phyloP scores from a whole-genome alignment of 2,329 filamentous ascomycete species.

The Talaromyces islandicus region DNA sequence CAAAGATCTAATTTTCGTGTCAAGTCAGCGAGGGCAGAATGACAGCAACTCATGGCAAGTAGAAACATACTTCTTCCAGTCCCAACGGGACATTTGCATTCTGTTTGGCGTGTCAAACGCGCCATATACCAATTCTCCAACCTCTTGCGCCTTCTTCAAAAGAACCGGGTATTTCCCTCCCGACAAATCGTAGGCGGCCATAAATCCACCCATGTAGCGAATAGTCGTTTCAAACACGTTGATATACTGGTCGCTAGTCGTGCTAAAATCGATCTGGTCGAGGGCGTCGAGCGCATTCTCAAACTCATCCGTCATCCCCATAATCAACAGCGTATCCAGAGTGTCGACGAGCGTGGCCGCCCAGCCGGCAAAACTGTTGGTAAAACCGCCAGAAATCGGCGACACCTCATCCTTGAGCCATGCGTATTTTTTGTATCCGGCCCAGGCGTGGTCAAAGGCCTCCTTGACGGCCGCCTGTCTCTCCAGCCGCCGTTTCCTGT shows the following conservation, averaged over 20 bases:
- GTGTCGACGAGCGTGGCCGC: slow-evolving; percentile 79
- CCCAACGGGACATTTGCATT: slow-evolving; percentile 79
- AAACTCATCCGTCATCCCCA: slow-evolving; percentile 72
- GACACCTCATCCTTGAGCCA: slow-evolving; percentile 82
- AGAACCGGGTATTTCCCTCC: slow-evolving; percentile 64
- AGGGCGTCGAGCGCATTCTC: slow-evolving; percentile 68
- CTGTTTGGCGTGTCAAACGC: slow-evolving; percentile 89
- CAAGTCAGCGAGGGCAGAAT: too few species aligned
- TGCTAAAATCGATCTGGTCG: slow-evolving; percentile 75
- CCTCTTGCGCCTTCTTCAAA: slow-evolving; percentile 71
- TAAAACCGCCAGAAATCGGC: slow-evolving; percentile 61
- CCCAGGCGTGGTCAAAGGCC: slow-evolving; percentile 74
- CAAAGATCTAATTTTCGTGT: slow-evolving; percentile 8
- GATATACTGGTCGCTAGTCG: slow-evolving; percentile 59
- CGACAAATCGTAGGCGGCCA: slow-evolving; percentile 81
- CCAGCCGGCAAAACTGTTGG: slow-evolving; percentile 90
- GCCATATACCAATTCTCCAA: slow-evolving; percentile 74
- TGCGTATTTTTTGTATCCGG: slow-evolving; percentile 71
- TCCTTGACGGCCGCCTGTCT: slow-evolving; percentile 64
- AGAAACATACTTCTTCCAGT: slow-evolving; percentile 58
- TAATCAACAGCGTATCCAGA: slow-evolving; percentile 79
- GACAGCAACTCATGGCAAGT: slow-evolving; percentile 1
- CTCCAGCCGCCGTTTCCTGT: slow-evolving; percentile 55
- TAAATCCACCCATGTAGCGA: slow-evolving; percentile 78
- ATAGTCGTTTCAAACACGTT: slow-evolving; percentile 91